Evolutionary conservation across 305 asterid species (phyloP).

Genomic region (Fraxinus dipetala): DNA sequence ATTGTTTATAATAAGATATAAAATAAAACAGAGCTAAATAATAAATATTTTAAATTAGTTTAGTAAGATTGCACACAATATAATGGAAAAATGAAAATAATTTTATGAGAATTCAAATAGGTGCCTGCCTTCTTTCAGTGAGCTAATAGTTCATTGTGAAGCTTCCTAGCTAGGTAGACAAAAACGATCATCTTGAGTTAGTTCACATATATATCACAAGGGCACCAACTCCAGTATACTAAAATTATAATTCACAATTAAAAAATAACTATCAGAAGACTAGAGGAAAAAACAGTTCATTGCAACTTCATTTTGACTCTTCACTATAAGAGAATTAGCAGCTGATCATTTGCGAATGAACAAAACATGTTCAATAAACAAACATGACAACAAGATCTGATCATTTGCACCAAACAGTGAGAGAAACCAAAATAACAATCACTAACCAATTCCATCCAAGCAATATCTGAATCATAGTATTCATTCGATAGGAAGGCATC

Average conservation of each 20-base stretch:
- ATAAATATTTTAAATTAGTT: background rate
- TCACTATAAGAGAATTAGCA: background rate
- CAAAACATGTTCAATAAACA: conserved; percentile 5
- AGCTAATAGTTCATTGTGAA: background rate
- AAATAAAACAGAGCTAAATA: background rate
- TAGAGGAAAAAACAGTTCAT: background rate
- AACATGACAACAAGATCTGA: conserved; percentile 1
- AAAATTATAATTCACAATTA: background rate
- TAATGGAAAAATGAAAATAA: background rate
- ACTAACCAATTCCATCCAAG: conserved; percentile 99
- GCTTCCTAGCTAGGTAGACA: background rate
- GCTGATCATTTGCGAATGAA: background rate
- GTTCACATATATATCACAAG: background rate
- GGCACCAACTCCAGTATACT: background rate
- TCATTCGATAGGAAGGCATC: conserved; percentile 88
- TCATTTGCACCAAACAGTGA: background rate
- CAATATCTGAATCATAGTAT: conserved; percentile 89
- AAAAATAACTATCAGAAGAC: background rate
- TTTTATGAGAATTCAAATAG: background rate
- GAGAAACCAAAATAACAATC: background rate
- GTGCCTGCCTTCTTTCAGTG: background rate
- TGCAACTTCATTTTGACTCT: background rate
- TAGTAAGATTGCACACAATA: background rate
- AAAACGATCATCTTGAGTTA: background rate
- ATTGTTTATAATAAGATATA: background rate